Evolutionary conservation across 75 land plant genomes (phyloP).

Genomic region (Ceratopteris richardii): DNA sequence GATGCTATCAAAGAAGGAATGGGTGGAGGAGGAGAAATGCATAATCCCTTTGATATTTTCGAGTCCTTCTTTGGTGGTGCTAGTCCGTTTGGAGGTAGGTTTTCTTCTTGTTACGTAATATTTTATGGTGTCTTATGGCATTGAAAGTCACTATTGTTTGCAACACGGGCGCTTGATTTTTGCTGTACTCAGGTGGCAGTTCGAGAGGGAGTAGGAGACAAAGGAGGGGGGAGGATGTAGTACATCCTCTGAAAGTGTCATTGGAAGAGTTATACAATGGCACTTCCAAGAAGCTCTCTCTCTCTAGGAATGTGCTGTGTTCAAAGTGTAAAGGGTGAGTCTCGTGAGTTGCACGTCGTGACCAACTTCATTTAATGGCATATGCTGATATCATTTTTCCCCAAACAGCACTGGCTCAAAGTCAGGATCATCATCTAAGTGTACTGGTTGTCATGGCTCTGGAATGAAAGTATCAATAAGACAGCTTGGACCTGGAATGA

Average conservation of each 20-base stretch:
- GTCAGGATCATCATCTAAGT: constrained; percentile 58
- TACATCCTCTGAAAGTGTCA: constrained; percentile 66
- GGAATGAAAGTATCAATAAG: constrained; percentile 78
- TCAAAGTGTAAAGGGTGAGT: constrained; percentile 70
- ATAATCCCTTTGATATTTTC: constrained; percentile 70
- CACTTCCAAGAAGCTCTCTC: constrained; percentile 62
- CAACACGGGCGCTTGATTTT: not conserved
- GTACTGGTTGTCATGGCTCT: constrained; percentile 60
- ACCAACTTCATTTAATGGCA: too few species aligned
- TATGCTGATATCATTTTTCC: too few species aligned
- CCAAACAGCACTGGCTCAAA: constrained; percentile 63
- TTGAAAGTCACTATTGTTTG: not conserved
- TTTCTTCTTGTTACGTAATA: too few species aligned
- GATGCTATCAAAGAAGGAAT: constrained; percentile 80
- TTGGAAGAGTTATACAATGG: constrained; percentile 73
- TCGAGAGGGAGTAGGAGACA: constrained; percentile 60
- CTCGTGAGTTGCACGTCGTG: too few species aligned
- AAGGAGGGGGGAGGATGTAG: constrained; percentile 67
- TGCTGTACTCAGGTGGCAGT: constrained; percentile 32
- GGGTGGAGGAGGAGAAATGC: constrained; percentile 58
- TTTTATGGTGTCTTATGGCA: too few species aligned
- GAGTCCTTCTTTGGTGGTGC: constrained; percentile 70
- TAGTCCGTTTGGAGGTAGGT: constrained; percentile 52
- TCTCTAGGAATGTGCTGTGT: constrained; percentile 56
- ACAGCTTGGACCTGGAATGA: constrained; percentile 71